Percentiles rank a stretch among this genome's conserved stretches.
Evolutionary conservation across 371 early-diverging fungal genomes (phyloP).

Genomic region (Apophysomyces trapeziformis): DNA sequence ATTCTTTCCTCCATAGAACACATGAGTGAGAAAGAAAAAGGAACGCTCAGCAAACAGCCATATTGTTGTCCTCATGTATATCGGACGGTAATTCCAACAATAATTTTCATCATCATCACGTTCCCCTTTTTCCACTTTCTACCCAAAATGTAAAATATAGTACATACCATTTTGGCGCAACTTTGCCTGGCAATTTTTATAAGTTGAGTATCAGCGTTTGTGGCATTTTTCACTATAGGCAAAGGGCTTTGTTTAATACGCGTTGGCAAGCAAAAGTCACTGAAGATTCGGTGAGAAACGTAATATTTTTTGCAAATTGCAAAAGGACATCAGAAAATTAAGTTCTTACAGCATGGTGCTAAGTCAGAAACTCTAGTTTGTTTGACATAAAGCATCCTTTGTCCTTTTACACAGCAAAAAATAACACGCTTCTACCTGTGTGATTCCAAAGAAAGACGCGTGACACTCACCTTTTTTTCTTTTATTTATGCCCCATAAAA

Average conservation of each 20-base stretch:
- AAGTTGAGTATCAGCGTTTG: too few species aligned
- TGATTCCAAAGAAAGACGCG: too few species aligned
- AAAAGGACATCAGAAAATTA: slow-evolving; percentile 42
- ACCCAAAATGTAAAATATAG: background rate
- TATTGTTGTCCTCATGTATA: slow-evolving; percentile 39
- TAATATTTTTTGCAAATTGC: background rate
- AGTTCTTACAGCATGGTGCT: slow-evolving; percentile 46
- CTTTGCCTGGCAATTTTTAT: too few species aligned
- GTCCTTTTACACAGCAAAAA: slow-evolving; percentile 15
- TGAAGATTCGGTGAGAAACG: background rate
- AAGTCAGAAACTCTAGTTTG: slow-evolving; percentile 65
- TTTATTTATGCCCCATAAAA: too few species aligned
- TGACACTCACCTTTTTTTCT: too few species aligned
- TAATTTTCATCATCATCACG: slow-evolving; percentile 44
- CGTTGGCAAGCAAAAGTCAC: background rate
- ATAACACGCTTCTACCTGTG: background rate
- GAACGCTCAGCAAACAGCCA: slow-evolving; percentile 48
- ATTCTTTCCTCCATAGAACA: background rate
- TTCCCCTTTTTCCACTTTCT: background rate
- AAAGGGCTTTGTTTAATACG: slow-evolving; percentile 12
- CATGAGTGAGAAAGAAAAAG: slow-evolving; percentile 1
- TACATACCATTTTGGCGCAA: background rate
- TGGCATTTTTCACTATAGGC: background rate
- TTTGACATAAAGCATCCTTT: slow-evolving; percentile 52
- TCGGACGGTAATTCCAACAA: slow-evolving; percentile 61